A percentile compares a stretch with the other conserved stretches of the same genome.
Conservation (phyloP, 441 rosid species). For the Pelargonium australe region DNA sequence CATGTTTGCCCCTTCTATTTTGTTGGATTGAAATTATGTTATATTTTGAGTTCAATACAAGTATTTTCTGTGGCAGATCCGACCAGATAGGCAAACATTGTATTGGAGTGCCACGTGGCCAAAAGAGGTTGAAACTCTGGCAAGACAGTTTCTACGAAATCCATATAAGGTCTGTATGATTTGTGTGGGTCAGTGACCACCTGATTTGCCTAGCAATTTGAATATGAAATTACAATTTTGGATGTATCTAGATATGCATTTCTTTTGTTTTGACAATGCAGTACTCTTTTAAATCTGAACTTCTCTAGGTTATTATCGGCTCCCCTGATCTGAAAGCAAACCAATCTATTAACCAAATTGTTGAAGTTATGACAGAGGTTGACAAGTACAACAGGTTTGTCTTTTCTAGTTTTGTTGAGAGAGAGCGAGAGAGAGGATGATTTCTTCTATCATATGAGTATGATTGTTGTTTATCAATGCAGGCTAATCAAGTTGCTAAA, state of each 20-base stretch:
- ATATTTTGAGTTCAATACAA: slow-evolving; percentile 6
- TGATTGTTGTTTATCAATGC: slow-evolving; percentile 21
- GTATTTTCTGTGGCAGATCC: slow-evolving; percentile 45
- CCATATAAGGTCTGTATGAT: slow-evolving; percentile 61
- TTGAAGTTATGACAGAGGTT: slow-evolving; percentile 71
- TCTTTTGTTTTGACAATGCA: background rate
- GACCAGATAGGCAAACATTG: slow-evolving; percentile 92
- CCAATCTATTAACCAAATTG: slow-evolving; percentile 81
- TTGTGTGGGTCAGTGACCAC: background rate
- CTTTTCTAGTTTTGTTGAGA: slow-evolving; percentile 11
- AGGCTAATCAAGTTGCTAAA: slow-evolving; percentile 73
- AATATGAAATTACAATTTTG: background rate
- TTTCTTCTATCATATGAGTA: slow-evolving; percentile 4
- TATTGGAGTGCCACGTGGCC: slow-evolving; percentile 99
- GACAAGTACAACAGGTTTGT: slow-evolving; percentile 90
- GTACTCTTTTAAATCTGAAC: slow-evolving; percentile 21
- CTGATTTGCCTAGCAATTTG: background rate
- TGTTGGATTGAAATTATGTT: background rate
- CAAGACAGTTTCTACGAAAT: slow-evolving; percentile 78
- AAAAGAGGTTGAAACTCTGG: slow-evolving; percentile 81
- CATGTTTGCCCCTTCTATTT: background rate
- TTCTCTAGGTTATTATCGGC: slow-evolving; percentile 68
- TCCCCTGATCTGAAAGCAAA: slow-evolving; percentile 85
- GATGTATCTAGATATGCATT: slow-evolving; percentile 1
- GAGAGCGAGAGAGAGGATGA: slow-evolving; percentile 2